A percentile compares a stretch with the other conserved stretches of the same genome.
Conservation (phyloP, 176 grass and related monocot genomes). For the Bolboschoenus planiculmis region DNA sequence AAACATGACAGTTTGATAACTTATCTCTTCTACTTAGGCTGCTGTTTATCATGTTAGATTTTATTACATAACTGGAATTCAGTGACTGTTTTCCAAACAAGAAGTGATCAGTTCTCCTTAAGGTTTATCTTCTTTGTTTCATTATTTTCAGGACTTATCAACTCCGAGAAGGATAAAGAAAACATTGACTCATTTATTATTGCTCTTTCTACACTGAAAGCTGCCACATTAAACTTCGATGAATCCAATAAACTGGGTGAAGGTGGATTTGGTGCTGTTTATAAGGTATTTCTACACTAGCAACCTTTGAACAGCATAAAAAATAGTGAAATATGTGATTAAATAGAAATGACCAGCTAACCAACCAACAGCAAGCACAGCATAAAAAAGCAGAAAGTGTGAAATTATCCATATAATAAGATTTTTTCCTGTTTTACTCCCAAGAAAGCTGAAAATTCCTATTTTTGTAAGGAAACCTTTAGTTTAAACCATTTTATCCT, state of each 20-base stretch:
- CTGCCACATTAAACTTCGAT: conserved; percentile 55
- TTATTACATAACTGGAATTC: background rate
- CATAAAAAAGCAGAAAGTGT: no score
- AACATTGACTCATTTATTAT: conserved; percentile 37
- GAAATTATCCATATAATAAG: background rate
- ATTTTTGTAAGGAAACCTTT: background rate
- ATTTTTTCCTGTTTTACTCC: background rate
- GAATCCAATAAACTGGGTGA: conserved; percentile 63
- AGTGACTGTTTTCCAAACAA: background rate
- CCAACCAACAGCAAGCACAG: no score
- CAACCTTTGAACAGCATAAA: background rate
- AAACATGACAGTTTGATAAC: background rate
- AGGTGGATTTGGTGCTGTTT: conserved; percentile 72
- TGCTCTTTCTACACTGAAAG: conserved; percentile 31
- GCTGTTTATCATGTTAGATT: background rate
- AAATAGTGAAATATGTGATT: background rate
- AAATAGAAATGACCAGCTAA: no score
- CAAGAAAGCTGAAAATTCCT: background rate
- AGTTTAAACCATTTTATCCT: background rate
- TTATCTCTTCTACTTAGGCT: background rate
- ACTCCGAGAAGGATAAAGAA: background rate
- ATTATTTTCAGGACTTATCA: background rate
- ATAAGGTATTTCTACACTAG: conserved; percentile 48
- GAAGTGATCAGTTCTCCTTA: background rate
- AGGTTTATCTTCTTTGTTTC: background rate